Evolutionary conservation across 2,329 filamentous ascomycete genomes (phyloP), one percentile per base, ranked within the genome.

Genomic region (Clonostachys byssicola): DNA sequence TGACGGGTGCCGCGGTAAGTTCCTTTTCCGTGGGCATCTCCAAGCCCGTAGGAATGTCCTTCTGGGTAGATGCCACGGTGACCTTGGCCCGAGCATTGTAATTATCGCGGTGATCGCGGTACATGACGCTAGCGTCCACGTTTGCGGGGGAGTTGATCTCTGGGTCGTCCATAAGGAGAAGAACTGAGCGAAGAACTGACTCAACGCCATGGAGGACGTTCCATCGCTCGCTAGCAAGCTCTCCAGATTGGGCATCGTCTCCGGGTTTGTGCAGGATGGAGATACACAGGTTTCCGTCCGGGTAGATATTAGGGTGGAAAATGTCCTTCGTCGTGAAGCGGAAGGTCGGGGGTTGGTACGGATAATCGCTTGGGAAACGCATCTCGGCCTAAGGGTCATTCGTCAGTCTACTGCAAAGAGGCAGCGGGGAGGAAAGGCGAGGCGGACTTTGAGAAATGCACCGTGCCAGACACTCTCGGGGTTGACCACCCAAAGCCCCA

Each of bases 131-230:
- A 3, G 94, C 92, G 56, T 97, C 92, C 47, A 97, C 92, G 63
- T 97, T 97, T 52, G 92, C 94, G 0, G 94, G 90, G 0, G 91
- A 96, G 56, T 85, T 90, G 59, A 95, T 89, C 67, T 99, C 92
- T 13, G 92, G 90, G 58, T 96, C 90, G 63, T 97, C 94, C 47
- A 99, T 83, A 3, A 99, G 81, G 6, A 94, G 86, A 8, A 97
- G 80, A 16, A 97, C 89, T 9, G 90, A 96, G 52, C 95, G 90
- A 16, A 99, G 80, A 35, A 99, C 92, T 3, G 91, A 95, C 71
- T 97, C 94, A 43, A 95, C 92, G 17, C 92, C 88, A 66, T 97
- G 92, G 5, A 94, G 84, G 2, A 94, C 92, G 6, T 89, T 91
- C 92, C 92, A 99, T 49, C 92, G 88, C 70, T 97, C 94, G 49